phyloP scores from a whole-genome alignment of 345 rosid genomes.

The Citrus sinensis region DNA sequence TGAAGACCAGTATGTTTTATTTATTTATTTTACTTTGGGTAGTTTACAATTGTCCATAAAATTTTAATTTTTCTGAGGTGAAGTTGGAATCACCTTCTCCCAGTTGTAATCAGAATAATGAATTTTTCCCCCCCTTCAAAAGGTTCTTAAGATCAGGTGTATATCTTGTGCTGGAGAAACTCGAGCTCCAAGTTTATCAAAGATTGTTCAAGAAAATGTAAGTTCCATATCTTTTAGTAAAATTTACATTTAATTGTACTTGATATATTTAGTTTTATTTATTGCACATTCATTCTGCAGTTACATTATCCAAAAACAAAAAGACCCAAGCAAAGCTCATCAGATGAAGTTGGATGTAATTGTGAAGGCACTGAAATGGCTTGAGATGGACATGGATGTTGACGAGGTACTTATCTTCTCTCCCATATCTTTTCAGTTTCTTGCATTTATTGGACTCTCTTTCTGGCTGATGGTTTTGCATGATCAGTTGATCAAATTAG shows the following conservation, averaged over 20 bases:
- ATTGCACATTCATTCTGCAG: constrained; percentile 31
- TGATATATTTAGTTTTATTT: background rate
- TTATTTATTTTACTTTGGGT: background rate
- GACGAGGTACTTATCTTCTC: constrained; percentile 58
- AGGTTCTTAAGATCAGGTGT: constrained; percentile 96
- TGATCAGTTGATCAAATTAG: background rate
- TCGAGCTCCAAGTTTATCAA: constrained; percentile 97
- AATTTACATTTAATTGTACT: background rate
- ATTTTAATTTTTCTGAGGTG: background rate
- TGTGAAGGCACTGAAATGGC: constrained; percentile 86
- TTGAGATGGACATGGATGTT: constrained; percentile 86
- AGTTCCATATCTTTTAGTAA: constrained; percentile 12
- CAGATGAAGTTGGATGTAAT: constrained; percentile 92
- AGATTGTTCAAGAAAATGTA: constrained; percentile 92
- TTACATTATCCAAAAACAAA: constrained; percentile 76
- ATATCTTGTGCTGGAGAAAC: constrained; percentile 92
- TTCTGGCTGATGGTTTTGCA: background rate
- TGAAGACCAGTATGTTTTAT: constrained; percentile 63
- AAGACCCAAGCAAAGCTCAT: constrained; percentile 90
- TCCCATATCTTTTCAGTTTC: background rate
- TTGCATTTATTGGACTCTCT: background rate
- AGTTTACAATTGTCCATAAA: background rate
- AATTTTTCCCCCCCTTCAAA: constrained; percentile 13
- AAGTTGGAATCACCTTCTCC: background rate
- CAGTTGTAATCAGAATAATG: background rate